phyloP scores from a whole-genome alignment of 75 land plant species.

The Picea glauca region DNA sequence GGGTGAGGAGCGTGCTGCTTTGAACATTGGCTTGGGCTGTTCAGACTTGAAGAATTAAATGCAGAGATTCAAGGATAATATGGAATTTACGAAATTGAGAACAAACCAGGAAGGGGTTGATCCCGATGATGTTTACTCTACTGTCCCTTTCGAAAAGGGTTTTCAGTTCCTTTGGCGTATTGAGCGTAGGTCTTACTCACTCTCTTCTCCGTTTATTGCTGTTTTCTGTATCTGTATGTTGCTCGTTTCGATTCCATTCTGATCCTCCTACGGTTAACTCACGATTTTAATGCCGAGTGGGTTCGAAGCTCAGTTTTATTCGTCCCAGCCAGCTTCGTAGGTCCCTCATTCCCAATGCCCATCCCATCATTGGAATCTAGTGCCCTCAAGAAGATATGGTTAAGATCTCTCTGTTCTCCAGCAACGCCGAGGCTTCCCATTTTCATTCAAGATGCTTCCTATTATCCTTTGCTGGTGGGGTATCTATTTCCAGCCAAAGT shows the following conservation, averaged over 20 bases:
- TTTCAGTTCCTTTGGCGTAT: conserved; percentile 85
- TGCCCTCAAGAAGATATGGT: too few species aligned
- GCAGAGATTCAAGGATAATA: conserved; percentile 72
- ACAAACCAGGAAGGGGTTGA: conserved; percentile 73
- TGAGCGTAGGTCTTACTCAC: conserved; percentile 55
- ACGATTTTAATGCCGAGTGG: neutral
- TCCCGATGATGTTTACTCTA: conserved; percentile 82
- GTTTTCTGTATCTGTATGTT: neutral
- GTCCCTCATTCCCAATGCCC: neutral
- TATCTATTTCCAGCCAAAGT: too few species aligned
- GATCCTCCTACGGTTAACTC: too few species aligned
- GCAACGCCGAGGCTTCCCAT: too few species aligned
- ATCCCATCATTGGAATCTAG: too few species aligned
- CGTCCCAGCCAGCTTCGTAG: neutral
- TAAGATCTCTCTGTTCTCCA: too few species aligned
- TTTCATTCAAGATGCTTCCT: too few species aligned
- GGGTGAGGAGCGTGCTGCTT: conserved; percentile 59
- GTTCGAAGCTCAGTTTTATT: neutral
- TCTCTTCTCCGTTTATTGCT: neutral
- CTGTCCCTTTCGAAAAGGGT: conserved; percentile 87
- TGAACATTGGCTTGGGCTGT: conserved; percentile 87
- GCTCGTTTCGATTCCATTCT: neutral
- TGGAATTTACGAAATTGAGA: conserved; percentile 83
- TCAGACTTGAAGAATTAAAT: conserved; percentile 57
- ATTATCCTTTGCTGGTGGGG: too few species aligned